Base-by-base conservation (phyloP, 2,329 filamentous ascomycete species). In the Monilinia polystroma region DNA sequence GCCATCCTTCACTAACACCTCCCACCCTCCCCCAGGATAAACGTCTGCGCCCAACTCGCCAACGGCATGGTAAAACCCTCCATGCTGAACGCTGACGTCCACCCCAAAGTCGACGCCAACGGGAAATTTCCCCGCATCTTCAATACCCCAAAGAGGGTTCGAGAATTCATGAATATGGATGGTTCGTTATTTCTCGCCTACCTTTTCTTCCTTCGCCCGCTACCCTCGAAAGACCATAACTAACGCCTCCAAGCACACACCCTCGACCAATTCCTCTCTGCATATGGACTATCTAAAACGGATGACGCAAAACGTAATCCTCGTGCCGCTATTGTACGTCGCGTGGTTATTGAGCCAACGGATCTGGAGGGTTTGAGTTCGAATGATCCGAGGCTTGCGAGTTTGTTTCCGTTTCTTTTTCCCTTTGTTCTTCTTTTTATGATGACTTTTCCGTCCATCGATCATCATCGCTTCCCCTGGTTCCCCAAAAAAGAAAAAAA, bases 21-120 rank as follows among this genome's bases (percentile, higher is more conserved):
- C 18, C 38, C n/a, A 41, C 45, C 14, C 43, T 47, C 45, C 41
- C 23, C 32, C 53, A 73, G 72, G 32, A 65, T 68, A 35, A 73
- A 74, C 35, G 41, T 72, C 16, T 51, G 62, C 11, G 71, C 64
- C 23, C 72, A 73, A 64, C 54, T 73, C 12, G 69, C 71, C 20
- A 74, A 74, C 38, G 64, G 52, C 41, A 47, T 60, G 5, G 63
- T 72, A 10, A 68, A 55, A 10, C 20, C 64, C 11, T 20, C 45
- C 12, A 68, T 67, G 57, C n/a, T 55, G 14, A 67, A 71, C 41
- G 69, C 68, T 16, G 68, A 74, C 35, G 57, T 74, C 8, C 72
- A 74, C 52, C 73, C 73, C 2, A 74, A 73, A 45, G 23, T 72
- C 16, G 58, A 53, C 2, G 38, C 58, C 11, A 47, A 68, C n/a